Conservation (phyloP, 805 yeast genomes). For the Barnettozyma botsteinii region DNA sequence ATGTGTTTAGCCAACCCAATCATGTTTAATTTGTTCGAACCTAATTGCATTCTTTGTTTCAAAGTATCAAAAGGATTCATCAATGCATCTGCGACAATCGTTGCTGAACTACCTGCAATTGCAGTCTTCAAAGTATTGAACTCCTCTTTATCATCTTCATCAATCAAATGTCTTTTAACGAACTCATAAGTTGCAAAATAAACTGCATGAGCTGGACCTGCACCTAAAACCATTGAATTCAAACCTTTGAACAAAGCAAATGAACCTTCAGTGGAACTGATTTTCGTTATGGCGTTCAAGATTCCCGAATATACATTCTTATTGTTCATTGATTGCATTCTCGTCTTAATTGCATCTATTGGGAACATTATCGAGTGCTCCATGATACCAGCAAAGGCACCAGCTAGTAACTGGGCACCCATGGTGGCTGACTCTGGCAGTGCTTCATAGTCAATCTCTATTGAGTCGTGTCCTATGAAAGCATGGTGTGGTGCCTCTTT, state of each 20-base stretch:
- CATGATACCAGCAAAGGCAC: constrained; percentile 99
- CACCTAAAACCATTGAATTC: constrained; percentile 85
- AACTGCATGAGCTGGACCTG: constrained; percentile 99
- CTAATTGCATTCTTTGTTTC: constrained; percentile 88
- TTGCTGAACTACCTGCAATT: constrained; percentile 85
- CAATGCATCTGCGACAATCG: constrained; percentile 87
- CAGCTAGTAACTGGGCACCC: constrained; percentile 78
- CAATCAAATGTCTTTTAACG: constrained; percentile 37
- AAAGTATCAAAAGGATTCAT: constrained; percentile 97
- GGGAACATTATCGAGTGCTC: constrained; percentile 98
- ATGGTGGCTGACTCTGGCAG: constrained; percentile 83
- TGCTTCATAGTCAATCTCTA: constrained; percentile 83
- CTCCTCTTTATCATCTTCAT: constrained; percentile 28
- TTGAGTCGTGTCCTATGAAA: constrained; percentile 10
- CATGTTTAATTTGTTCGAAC: constrained; percentile 22
- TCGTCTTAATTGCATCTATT: constrained; percentile 89
- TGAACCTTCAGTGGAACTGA: constrained; percentile 85
- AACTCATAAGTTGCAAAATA: constrained; percentile 92
- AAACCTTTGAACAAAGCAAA: constrained; percentile 90
- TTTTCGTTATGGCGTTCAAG: constrained; percentile 61
- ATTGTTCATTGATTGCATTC: constrained; percentile 59
- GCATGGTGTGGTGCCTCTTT: background rate
- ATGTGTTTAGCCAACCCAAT: constrained; percentile 40
- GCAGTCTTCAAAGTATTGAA: constrained; percentile 81
- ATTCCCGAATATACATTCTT: constrained; percentile 36